Base-by-base conservation (phyloP, 495 filamentous ascomycete species). In the Lophium mytilinum region DNA sequence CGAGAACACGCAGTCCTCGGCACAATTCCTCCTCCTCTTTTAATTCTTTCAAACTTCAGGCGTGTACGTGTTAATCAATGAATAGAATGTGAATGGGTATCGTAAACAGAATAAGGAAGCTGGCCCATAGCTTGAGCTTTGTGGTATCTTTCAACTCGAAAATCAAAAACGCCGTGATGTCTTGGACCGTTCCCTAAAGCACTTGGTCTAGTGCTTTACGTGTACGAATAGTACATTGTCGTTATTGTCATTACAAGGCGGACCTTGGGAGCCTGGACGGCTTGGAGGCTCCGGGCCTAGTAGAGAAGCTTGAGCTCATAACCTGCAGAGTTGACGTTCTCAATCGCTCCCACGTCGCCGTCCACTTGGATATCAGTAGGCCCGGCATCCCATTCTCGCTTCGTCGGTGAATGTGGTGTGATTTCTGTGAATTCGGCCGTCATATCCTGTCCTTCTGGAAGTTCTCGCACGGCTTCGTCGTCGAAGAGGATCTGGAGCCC, bases 371-470 rank as follows among this genome's bases (percentile, higher is more conserved):
- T 62, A 47, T 75, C 71, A 14, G 67, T 70, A 10, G 71, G 61
- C 9, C 69, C 68, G 9, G 67, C 64, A 50, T 72, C 69, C 72
- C 72, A 74, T 58, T 75, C 71, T 9, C 70, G 58, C 50, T 68
- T 71, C 17, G 60, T 53, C 4, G 67, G 67, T 34, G n/a, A 40
- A 19, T 48, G 50, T 9, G 70, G 54, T 17, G 66, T 60, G 40
- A 70, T 60, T 60, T 82, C 76, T 42, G 67, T 69, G 60, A 86
- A 78, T 63, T 85, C 83, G 51, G 79, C 80, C 34, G 79, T 77
- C 84, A 98, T 91, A 64, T 96, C 92, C 66, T 96, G 89, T 8
- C 91, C 90, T 72, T 98, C 93, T 0, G 83, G 78, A 14, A 97
- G 76, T 68, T 90, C 86, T n/a, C 80, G 80, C 17, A 98, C 83